Conservation (phyloP, 2,329 filamentous ascomycete species). For the Fusarium globosum region DNA sequence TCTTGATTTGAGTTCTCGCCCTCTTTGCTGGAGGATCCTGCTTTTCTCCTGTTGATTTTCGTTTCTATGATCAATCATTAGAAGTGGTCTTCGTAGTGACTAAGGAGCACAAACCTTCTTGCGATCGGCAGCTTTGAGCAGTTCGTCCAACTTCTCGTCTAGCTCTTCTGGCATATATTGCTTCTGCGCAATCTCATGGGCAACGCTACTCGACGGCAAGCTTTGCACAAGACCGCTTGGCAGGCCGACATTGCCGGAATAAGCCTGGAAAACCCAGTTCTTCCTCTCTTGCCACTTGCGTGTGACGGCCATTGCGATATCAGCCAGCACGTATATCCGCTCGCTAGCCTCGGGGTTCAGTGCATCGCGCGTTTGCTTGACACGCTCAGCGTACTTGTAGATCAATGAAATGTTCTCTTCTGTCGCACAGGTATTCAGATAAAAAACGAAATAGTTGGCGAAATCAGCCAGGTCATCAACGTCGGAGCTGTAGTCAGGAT, state of each 20-base stretch:
- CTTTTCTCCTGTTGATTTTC: conserved; percentile 65
- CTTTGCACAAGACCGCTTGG: conserved; percentile 82
- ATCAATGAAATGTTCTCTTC: conserved; percentile 90
- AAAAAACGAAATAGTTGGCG: conserved; percentile 89
- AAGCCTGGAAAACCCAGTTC: conserved; percentile 87
- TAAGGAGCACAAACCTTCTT: conserved; percentile 67
- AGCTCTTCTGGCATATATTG: conserved; percentile 83
- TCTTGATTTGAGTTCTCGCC: conserved; percentile 52
- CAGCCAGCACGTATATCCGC: conserved; percentile 85
- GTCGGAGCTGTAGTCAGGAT: conserved; percentile 83
- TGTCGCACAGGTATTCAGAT: conserved; percentile 82
- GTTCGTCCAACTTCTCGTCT: conserved; percentile 79
- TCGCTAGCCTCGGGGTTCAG: conserved; percentile 75
- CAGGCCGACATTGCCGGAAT: conserved; percentile 81
- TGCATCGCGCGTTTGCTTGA: conserved; percentile 89
- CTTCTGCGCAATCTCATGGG: conserved; percentile 87
- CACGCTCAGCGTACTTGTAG: conserved; percentile 89
- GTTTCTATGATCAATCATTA: conserved; percentile 60
- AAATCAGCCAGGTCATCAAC: conserved; percentile 81
- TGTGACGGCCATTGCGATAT: conserved; percentile 85
- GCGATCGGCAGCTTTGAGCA: conserved; percentile 73
- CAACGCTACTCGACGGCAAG: conserved; percentile 79
- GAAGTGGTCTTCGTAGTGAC: conserved; percentile 4
- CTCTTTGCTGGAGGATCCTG: conserved; percentile 57
- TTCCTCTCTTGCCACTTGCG: conserved; percentile 87